Conservation (phyloP, 1,284 basidiomycete genomes). For the Gomphus bonarii region DNA sequence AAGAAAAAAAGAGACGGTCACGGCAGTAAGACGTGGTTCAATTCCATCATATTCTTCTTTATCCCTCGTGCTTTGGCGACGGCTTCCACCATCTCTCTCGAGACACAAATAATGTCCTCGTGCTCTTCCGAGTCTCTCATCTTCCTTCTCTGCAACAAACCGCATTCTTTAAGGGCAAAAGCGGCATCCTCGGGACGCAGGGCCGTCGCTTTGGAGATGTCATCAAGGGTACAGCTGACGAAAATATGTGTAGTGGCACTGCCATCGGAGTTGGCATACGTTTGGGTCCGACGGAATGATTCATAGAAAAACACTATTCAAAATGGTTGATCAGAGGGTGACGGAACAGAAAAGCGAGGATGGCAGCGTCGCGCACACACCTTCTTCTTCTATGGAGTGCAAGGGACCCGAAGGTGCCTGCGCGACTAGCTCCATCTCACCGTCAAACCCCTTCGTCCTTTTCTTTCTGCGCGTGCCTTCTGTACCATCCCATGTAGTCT, state of each 20-base stretch:
- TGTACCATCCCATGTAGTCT: slow-evolving; percentile 8
- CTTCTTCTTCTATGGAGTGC: slow-evolving; percentile 6
- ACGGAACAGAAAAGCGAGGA: not conserved
- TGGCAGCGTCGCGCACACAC: slow-evolving; percentile 2
- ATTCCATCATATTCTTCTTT: slow-evolving; percentile 28
- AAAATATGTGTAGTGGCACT: slow-evolving; percentile 55
- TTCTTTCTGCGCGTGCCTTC: slow-evolving; percentile 28
- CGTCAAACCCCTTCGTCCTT: slow-evolving; percentile 40
- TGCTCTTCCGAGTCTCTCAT: slow-evolving; percentile 21
- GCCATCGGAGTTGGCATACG: slow-evolving; percentile 47
- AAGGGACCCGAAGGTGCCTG: slow-evolving; percentile 12
- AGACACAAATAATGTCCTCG: slow-evolving; percentile 45
- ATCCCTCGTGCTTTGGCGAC: slow-evolving; percentile 53
- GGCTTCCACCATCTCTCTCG: slow-evolving; percentile 62
- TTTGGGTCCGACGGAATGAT: slow-evolving; percentile 43
- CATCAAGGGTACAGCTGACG: slow-evolving; percentile 54
- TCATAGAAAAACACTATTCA: slow-evolving; percentile 30
- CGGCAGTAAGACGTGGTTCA: slow-evolving; percentile 14
- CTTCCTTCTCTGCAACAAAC: slow-evolving; percentile 46
- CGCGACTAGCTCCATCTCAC: slow-evolving; percentile 44
- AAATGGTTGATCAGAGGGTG: not conserved
- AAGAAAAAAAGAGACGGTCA: not conserved
- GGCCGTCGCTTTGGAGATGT: slow-evolving; percentile 73
- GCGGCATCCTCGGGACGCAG: slow-evolving; percentile 80
- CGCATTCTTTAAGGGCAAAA: slow-evolving; percentile 81